Evolutionary conservation across 1,284 basidiomycete species (phyloP).

Genomic region (Fistulina hepatica): DNA sequence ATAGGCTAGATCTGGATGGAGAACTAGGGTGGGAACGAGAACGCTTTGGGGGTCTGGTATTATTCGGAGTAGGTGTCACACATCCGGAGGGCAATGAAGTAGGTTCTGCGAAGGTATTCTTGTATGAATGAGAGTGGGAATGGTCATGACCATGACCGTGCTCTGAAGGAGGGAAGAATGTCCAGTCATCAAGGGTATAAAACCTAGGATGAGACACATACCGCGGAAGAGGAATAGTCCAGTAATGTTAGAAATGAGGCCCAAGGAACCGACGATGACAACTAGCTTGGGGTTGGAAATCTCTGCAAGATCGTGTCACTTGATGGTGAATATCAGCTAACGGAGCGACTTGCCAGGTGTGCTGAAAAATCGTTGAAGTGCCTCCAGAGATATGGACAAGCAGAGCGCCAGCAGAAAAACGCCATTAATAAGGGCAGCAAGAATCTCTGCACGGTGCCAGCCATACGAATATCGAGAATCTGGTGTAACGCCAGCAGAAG

Average conservation of each 20-base stretch:
- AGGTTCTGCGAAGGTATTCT: slow-evolving; percentile 11
- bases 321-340: slow-evolving; percentile 7
- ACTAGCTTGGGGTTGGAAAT: slow-evolving; percentile 83
- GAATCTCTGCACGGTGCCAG: slow-evolving; percentile 98
- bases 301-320: slow-evolving; percentile 41
- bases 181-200: slow-evolving; percentile 8
- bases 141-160: slow-evolving; percentile 56
- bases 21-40: slow-evolving; percentile 25
- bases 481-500: slow-evolving; percentile 34
- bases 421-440: slow-evolving; percentile 91
- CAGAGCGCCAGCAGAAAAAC: slow-evolving; percentile 92
- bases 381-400: slow-evolving; percentile 92
- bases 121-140: slow-evolving; percentile 21
- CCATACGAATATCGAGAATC: slow-evolving; percentile 80
- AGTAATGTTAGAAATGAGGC: slow-evolving; percentile 85
- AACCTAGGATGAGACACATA: slow-evolving; percentile 25
- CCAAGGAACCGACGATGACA: slow-evolving; percentile 84
- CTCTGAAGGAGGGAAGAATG: too few relatives aligned
- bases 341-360: slow-evolving; percentile 50
- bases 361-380: slow-evolving; percentile 82
- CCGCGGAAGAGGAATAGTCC: slow-evolving; percentile 95
- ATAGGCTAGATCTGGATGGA: slow-evolving; percentile 21
- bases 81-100: slow-evolving; percentile 15
- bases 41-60: slow-evolving; percentile 13
- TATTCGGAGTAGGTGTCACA: slow-evolving; percentile 19